Evolutionary conservation across 257 asterid species (phyloP).

Genomic region (Anisodus acutangulus): DNA sequence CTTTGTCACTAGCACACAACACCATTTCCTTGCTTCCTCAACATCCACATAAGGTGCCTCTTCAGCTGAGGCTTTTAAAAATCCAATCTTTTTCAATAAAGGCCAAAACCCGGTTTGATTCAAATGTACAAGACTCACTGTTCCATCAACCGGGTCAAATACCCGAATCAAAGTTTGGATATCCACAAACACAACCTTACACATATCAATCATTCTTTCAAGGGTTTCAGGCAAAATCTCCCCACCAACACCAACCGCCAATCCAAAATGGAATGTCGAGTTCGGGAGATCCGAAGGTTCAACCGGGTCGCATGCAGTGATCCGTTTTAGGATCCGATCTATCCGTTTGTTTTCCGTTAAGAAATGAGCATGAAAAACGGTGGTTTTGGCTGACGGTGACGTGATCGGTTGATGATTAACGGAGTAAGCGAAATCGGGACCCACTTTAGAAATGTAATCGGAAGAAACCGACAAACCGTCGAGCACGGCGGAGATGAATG

Average conservation of each 20-base stretch:
- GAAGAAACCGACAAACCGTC: slow-evolving; percentile 70
- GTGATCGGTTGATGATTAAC: slow-evolving; percentile 58
- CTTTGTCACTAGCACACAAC: slow-evolving; percentile 87
- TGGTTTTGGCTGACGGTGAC: slow-evolving; percentile 53
- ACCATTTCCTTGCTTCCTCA: slow-evolving; percentile 66
- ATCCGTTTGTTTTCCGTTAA: slow-evolving; percentile 65
- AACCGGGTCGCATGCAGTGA: slow-evolving; percentile 68
- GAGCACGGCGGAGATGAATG: slow-evolving; percentile 79
- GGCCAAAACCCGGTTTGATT: slow-evolving; percentile 65
- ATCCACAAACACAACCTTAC: slow-evolving; percentile 80
- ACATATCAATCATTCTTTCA: slow-evolving; percentile 68
- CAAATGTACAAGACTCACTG: slow-evolving; percentile 62
- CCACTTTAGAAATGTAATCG: slow-evolving; percentile 69
- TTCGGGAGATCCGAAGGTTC: slow-evolving; percentile 66
- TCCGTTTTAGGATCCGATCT: slow-evolving; percentile 78
- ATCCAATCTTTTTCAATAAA: slow-evolving; percentile 62
- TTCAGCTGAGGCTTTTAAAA: slow-evolving; percentile 83
- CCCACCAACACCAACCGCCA: slow-evolving; percentile 95
- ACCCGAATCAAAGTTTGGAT: slow-evolving; percentile 79
- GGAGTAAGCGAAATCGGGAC: slow-evolving; percentile 67
- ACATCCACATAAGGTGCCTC: slow-evolving; percentile 76
- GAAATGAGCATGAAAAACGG: slow-evolving; percentile 81
- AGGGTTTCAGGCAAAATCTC: slow-evolving; percentile 83
- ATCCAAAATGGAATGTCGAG: slow-evolving; percentile 64
- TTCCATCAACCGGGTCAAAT: slow-evolving; percentile 71